phyloP scores from a whole-genome alignment of 805 yeast genomes.

The Starmera caribaea region DNA sequence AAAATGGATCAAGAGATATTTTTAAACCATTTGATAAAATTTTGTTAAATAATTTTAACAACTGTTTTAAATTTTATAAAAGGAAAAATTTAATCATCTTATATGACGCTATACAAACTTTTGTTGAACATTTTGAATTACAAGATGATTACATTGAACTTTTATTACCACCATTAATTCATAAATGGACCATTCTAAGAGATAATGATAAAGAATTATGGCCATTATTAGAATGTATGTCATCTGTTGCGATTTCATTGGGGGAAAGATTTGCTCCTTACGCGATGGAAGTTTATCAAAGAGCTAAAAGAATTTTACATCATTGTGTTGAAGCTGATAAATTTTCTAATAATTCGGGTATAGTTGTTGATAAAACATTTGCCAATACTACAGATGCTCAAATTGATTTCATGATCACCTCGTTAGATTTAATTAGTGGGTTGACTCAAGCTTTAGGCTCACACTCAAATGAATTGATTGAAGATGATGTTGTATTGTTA shows the following conservation, averaged over 20 bases:
- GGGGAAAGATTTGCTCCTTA: conserved; percentile 82
- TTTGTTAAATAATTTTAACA: conserved; percentile 57
- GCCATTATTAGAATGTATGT: conserved; percentile 90
- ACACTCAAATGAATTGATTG: conserved; percentile 48
- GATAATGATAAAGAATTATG: conserved; percentile 83
- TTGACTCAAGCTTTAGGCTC: conserved; percentile 78
- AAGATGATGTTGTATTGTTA: conserved; percentile 44
- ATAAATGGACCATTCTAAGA: conserved; percentile 64
- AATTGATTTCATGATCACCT: conserved; percentile 81
- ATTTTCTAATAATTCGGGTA: conserved; percentile 27
- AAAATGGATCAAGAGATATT: conserved; percentile 54
- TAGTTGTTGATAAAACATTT: no score
- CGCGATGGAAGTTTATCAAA: conserved; percentile 76
- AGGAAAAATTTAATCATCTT: conserved; percentile 71
- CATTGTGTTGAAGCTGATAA: conserved; percentile 67
- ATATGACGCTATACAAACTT: conserved; percentile 86
- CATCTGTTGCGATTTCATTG: conserved; percentile 79
- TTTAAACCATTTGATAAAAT: conserved; percentile 52
- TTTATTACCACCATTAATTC: conserved; percentile 72
- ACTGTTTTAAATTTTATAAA: conserved; percentile 72
- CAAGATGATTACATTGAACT: conserved; percentile 49
- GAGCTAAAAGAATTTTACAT: conserved; percentile 64
- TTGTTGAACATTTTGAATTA: conserved; percentile 62
- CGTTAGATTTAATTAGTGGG: conserved; percentile 87
- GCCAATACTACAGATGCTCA: conserved; percentile 40